A percentile compares a stretch with the other conserved stretches of the same genome.
Conservation (phyloP, 1,284 basidiomycete species). For the Crucibulum parvulum region DNA sequence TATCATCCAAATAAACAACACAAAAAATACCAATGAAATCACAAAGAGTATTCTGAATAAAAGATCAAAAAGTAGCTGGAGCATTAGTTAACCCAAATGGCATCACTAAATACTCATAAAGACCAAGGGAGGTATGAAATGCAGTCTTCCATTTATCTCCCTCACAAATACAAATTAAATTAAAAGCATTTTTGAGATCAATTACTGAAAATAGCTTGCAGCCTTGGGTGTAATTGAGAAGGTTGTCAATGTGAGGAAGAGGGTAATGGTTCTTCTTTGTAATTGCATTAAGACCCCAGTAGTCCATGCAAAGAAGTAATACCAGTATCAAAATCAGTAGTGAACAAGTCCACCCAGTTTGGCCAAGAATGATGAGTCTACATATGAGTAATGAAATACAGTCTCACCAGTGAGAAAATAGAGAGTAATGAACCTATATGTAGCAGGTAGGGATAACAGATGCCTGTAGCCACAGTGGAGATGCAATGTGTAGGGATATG, state of each 20-base stretch:
- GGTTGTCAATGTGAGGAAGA: slow-evolving; percentile 42
- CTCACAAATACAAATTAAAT: slow-evolving; percentile 33
- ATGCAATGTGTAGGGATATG: too few relatives aligned
- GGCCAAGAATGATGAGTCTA: too few relatives aligned
- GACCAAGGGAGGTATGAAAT: slow-evolving; percentile 37
- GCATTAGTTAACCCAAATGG: slow-evolving; percentile 40
- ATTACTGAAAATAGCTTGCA: slow-evolving; percentile 26
- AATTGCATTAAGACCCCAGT: slow-evolving; percentile 44
- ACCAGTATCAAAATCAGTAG: too few relatives aligned
- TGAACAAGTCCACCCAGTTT: too few relatives aligned
- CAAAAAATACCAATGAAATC: slow-evolving; percentile 36
- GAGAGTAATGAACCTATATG: too few relatives aligned
- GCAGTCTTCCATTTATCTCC: slow-evolving; percentile 44
- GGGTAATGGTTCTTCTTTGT: slow-evolving; percentile 42
- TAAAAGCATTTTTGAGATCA: slow-evolving; percentile 29
- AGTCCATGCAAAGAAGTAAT: slow-evolving; percentile 48
- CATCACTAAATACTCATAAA: slow-evolving; percentile 45
- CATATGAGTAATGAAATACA: too few relatives aligned
- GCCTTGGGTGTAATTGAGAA: slow-evolving; percentile 32
- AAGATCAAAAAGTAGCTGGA: slow-evolving; percentile 34
- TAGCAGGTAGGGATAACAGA: too few relatives aligned
- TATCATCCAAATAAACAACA: slow-evolving; percentile 42
- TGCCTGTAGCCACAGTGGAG: too few relatives aligned
- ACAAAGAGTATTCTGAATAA: slow-evolving; percentile 46
- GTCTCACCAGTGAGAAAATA: too few relatives aligned